phyloP scores from a whole-genome alignment of 1,284 basidiomycete species.

The Dichomitus squalens region DNA sequence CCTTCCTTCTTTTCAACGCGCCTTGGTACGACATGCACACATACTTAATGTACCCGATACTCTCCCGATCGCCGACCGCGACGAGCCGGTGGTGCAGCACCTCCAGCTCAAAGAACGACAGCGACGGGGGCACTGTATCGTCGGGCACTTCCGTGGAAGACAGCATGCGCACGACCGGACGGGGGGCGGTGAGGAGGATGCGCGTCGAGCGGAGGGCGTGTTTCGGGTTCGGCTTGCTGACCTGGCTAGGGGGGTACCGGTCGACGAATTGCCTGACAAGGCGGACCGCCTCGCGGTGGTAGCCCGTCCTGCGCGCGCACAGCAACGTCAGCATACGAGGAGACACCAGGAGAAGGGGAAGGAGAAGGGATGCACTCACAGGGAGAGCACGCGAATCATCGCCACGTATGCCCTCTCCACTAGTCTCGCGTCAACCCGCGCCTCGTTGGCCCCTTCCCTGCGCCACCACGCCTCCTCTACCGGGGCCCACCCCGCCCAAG shows the following conservation, averaged over 20 bases:
- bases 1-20: conserved; percentile 58
- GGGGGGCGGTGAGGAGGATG: conserved; percentile 48
- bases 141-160: conserved; percentile 57
- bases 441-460: conserved; percentile 11
- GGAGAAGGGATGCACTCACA: conserved; percentile 47
- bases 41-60: conserved; percentile 66
- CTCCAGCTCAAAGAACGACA: conserved; percentile 68
- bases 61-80: conserved; percentile 38
- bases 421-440: conserved; percentile 45
- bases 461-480: conserved; percentile 41
- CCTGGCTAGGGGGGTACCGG: conserved; percentile 55
- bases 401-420: conserved; percentile 69
- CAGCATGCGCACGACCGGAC: conserved; percentile 68
- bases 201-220: conserved; percentile 54
- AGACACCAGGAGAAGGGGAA: conserved; percentile 1
- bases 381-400: conserved; percentile 60
- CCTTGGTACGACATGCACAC: conserved; percentile 68
- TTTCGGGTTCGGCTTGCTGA: conserved; percentile 43
- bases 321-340: not conserved
- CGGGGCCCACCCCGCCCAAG: conserved; percentile 61
- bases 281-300: conserved; percentile 53
- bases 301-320: conserved; percentile 43
- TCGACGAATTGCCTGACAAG: conserved; percentile 57
- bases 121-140: conserved; percentile 67
- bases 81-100: conserved; percentile 66